Evolutionary conservation across 257 asterid genomes (phyloP).

Genomic region (Fraxinus anomala): DNA sequence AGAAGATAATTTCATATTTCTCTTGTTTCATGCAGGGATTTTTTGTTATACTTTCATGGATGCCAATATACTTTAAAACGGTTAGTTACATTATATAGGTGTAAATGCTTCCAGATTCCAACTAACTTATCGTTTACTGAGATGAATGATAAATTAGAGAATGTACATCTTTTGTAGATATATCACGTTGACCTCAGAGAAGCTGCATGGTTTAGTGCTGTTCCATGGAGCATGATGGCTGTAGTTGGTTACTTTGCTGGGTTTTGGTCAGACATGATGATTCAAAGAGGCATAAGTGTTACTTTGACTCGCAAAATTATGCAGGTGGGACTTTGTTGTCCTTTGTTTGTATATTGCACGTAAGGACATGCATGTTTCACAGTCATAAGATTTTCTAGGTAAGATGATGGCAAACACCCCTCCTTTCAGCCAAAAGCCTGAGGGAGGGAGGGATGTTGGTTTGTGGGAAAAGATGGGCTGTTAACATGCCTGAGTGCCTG

Average conservation of each 20-base stretch:
- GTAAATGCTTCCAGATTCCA: constrained; percentile 1
- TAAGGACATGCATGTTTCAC: neutral
- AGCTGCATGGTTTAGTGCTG: constrained; percentile 99
- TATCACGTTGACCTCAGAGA: constrained; percentile 88
- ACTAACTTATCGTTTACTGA: constrained; percentile 10
- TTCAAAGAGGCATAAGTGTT: constrained; percentile 69
- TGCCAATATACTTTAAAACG: constrained; percentile 94
- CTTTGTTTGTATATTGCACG: neutral
- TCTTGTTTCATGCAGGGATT: constrained; percentile 69
- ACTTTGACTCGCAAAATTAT: constrained; percentile 90
- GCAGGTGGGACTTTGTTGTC: constrained; percentile 59
- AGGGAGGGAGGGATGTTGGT: neutral
- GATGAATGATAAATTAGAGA: constrained; percentile 21
- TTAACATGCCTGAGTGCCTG: neutral
- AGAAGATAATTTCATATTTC: constrained; percentile 17
- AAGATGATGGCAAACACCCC: neutral
- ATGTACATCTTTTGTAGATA: constrained; percentile 52
- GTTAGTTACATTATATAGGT: constrained; percentile 38
- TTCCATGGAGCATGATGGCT: constrained; percentile 99
- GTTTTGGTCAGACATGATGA: constrained; percentile 78
- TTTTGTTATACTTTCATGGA: constrained; percentile 95
- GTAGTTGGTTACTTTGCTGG: constrained; percentile 86
- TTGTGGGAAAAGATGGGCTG: neutral
- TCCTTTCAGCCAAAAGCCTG: neutral
- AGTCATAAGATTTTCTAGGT: neutral